Evolutionary conservation across 2,329 filamentous ascomycete species (phyloP), one percentile per base, ranked within the genome.

Genomic region (Aspergillus calidoustus): DNA sequence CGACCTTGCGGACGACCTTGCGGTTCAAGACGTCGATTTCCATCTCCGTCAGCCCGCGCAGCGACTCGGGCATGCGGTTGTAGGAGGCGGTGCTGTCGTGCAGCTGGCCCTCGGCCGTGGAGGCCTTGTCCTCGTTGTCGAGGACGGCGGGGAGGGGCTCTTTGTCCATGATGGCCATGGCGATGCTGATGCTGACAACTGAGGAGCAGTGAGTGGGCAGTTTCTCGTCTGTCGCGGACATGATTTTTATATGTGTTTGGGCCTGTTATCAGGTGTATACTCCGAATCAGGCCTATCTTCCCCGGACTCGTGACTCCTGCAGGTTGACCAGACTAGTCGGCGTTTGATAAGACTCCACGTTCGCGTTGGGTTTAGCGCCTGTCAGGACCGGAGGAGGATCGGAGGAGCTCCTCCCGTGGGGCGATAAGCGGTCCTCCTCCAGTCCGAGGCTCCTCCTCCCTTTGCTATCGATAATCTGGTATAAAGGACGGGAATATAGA

Each of bases 1-100:
- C 74, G n/a, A 76, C 62, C 63, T 74, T 75, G n/a, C 67, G 69
- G 23, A 71, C 65, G 17, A 71, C 50, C 22, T 64, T 71, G 57
- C 57, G 60, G 58, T 70, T 71, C 50, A 75, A 66, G 3, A 23
- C 3, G 5, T 59, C 47, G 4, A 71, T 49, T 22, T 75, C 73
- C 28, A 70, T 64, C 2, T 66, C 56, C 25, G 59, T 63, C 9
- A 74, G 64, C 19, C 56, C 34, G 7, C 64, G 70, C 49, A 75
- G 65, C 9, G 61, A 68, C 41, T 72, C 67, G 22, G 71, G 71
- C 65, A 71, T 66, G 4, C 68, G 69, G n/a, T 57, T 54, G 51
- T 65, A 65, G 13, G 64, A 60, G 6, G 59, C 57, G 28, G 6
- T 7, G 30, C 63, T 63, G 28, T 28, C 25, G 25, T 28, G 4